phyloP scores from a whole-genome alignment of 2,329 filamentous ascomycete genomes.

The Phoma herbarum region DNA sequence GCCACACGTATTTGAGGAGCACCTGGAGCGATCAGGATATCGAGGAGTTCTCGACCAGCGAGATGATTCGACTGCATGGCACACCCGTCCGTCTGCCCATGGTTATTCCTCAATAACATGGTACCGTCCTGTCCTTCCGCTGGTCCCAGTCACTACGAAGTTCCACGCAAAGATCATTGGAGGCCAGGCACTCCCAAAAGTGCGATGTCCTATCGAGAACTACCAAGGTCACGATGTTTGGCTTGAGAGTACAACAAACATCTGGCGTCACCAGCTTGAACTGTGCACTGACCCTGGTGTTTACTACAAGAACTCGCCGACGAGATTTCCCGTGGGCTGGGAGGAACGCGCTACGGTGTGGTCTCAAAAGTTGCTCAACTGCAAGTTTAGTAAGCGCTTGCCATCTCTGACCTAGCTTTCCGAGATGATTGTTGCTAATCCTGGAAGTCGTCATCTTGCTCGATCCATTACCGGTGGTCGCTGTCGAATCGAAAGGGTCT shows the following conservation, averaged over 20 bases:
- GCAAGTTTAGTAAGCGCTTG: constrained; percentile 3
- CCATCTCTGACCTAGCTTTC: too few species aligned
- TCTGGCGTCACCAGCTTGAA: background rate
- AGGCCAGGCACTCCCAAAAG: background rate
- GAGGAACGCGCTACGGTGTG: constrained; percentile 3
- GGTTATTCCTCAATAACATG: background rate
- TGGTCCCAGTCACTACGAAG: background rate
- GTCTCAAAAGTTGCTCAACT: background rate
- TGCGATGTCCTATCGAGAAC: background rate
- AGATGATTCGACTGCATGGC: background rate
- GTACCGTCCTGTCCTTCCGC: constrained; percentile 1
- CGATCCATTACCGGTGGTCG: too few species aligned
- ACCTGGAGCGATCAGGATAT: constrained; percentile 26
- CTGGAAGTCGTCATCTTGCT: too few species aligned
- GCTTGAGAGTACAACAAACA: too few species aligned
- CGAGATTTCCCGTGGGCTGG: constrained; percentile 4
- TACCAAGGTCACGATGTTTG: background rate
- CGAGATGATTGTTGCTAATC: too few species aligned
- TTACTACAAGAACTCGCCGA: background rate
- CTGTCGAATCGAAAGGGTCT: too few species aligned
- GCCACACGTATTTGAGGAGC: constrained; percentile 28
- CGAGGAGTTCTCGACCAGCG: background rate
- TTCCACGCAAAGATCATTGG: background rate
- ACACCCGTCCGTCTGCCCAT: background rate
- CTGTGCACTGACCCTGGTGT: background rate